Evolutionary conservation across 371 early-diverging fungal genomes (phyloP), one percentile per base, ranked within the genome.

Genomic region (Cokeromyces recurvatus): DNA sequence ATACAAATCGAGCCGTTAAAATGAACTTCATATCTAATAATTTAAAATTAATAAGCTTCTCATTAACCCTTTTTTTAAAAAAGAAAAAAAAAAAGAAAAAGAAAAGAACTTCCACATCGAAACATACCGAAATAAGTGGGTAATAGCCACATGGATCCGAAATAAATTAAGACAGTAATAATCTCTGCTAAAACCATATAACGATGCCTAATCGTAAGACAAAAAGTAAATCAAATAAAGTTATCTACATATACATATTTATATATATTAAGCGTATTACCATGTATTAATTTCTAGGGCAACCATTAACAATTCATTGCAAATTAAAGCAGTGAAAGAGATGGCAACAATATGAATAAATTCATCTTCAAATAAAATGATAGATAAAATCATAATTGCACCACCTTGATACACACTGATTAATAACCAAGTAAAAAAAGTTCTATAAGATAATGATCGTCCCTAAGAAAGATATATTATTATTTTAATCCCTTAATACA

Each of bases 301-400:
- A 6, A 99, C 97, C 98, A 97, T 98, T n/a, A 98, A 64, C 34
- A 99, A 68, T 68, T 99, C 99, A 67, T 99, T 99, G 48, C 98
- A 82, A 27, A 99, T 89, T 37, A 99, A 64, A 0, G 95, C 91
- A 1, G 97, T 96, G 62, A 99, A 99, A 4, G 95, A 91, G 34
- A 99, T 93, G 3, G 97, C 89, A 2, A 97, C 94, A 32, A 99
- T 91, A 55, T 94, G 87, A 35, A 97, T 84, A 59, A 98, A 94
- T 66, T 98, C 95, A 47, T 88, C 85, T 58, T 96, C 95, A 69
- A 98, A 98, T 35, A 97, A 77, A 62, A 87, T 82, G 38, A 97
- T 87, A 8, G 94, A 90, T 40, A 97, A 59, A 46, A 97, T 81
- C 98, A 99, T 98, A 44, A 98, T 92, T 0, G 92, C 89, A 7